phyloP scores from a whole-genome alignment of 2,329 filamentous ascomycete species.

The Cladophialophora yegresii region DNA sequence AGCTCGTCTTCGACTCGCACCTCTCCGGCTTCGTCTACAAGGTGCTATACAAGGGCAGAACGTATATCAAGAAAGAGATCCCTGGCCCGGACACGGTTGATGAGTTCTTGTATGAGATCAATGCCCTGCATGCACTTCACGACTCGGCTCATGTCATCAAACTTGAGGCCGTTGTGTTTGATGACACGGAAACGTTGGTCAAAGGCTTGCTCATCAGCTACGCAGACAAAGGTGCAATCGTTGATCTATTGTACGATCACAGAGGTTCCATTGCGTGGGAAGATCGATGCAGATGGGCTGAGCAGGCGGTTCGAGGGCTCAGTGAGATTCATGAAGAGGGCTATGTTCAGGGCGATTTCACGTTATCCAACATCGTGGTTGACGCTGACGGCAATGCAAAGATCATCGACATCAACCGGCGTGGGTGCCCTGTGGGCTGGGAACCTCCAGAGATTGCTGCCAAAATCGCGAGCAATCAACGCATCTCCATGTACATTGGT shows the following conservation, averaged over 20 bases:
- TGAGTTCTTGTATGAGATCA: slow-evolving; percentile 96
- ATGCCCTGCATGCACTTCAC: slow-evolving; percentile 78
- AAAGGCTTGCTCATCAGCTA: slow-evolving; percentile 90
- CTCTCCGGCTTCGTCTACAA: slow-evolving; percentile 98
- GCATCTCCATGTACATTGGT: slow-evolving; percentile 95
- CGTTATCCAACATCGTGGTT: slow-evolving; percentile 94
- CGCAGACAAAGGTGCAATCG: slow-evolving; percentile 80
- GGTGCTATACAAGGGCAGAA: slow-evolving; percentile 66
- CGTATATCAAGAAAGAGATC: slow-evolving; percentile 96
- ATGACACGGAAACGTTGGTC: slow-evolving; percentile 70
- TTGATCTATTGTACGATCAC: slow-evolving; percentile 86
- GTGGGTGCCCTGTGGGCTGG: slow-evolving; percentile 97
- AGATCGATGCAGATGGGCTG: slow-evolving; percentile 81
- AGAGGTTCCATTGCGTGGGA: slow-evolving; percentile 65
- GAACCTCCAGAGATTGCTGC: slow-evolving; percentile 88
- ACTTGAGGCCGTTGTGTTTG: slow-evolving; percentile 84
- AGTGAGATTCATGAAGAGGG: slow-evolving; percentile 93
- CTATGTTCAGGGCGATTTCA: slow-evolving; percentile 97
- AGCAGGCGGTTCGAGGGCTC: slow-evolving; percentile 84
- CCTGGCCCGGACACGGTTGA: slow-evolving; percentile 93
- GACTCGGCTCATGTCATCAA: slow-evolving; percentile 76
- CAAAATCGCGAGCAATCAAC: slow-evolving; percentile 82
- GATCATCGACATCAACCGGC: slow-evolving; percentile 96
- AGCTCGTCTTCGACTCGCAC: slow-evolving; percentile 84
- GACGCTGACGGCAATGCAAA: slow-evolving; percentile 81